Percentiles rank a stretch among this genome's conserved stretches.
phyloP scores from a whole-genome alignment of 108 stramenopile genomes.

The Fragilariopsis cylindrus region DNA sequence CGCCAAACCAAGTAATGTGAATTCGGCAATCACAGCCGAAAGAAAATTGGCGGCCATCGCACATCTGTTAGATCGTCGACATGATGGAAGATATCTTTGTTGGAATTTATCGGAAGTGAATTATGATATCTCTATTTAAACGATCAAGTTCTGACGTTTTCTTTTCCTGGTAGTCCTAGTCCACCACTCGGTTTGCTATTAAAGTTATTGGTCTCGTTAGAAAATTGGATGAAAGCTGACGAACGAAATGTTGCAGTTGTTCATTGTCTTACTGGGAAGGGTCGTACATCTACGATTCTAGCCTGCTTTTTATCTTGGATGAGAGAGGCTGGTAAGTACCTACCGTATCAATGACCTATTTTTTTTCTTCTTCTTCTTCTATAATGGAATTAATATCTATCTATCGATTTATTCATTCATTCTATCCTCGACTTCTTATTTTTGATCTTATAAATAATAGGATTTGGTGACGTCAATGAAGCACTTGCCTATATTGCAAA shows the following conservation, averaged over 20 bases:
- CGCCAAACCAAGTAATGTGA: slow-evolving; percentile 49
- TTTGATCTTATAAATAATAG: slow-evolving; percentile 1
- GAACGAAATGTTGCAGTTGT: slow-evolving; percentile 89
- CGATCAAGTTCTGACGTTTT: slow-evolving; percentile 89
- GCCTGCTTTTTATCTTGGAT: slow-evolving; percentile 95
- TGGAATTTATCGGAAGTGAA: slow-evolving; percentile 96
- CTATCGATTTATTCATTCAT: neutral
- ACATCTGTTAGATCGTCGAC: slow-evolving; percentile 73
- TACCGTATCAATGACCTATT: neutral
- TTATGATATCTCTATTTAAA: slow-evolving; percentile 83
- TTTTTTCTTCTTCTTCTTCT: neutral
- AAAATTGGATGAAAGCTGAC: slow-evolving; percentile 94
- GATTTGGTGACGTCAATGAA: slow-evolving; percentile 69
- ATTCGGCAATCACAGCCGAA: slow-evolving; percentile 63
- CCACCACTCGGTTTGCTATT: slow-evolving; percentile 93
- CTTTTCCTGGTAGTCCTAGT: slow-evolving; percentile 93
- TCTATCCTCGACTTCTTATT: neutral
- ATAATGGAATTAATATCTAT: neutral
- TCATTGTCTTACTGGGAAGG: slow-evolving; percentile 96
- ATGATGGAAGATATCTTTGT: slow-evolving; percentile 84
- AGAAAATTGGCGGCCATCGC: slow-evolving; percentile 79
- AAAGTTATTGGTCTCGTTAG: slow-evolving; percentile 86
- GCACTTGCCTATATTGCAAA: slow-evolving; percentile 89
- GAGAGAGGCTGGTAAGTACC: slow-evolving; percentile 64
- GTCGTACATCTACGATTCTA: slow-evolving; percentile 81